phyloP scores from a whole-genome alignment of 2,329 filamentous ascomycete species.

The Colletotrichum tropicale region DNA sequence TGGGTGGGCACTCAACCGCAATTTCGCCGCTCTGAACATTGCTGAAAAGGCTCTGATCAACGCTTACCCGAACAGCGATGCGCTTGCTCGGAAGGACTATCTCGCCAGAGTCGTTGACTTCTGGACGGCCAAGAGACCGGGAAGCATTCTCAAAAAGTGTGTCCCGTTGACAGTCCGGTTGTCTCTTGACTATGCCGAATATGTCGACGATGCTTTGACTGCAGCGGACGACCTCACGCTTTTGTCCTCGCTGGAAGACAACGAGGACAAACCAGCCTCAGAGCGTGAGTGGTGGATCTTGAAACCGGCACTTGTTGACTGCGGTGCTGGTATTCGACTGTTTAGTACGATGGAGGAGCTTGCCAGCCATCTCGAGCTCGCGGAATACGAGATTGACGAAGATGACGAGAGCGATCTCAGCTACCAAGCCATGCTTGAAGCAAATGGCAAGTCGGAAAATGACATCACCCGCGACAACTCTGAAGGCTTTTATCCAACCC shows the following conservation, averaged over 20 bases:
- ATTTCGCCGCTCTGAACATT: conserved; percentile 36
- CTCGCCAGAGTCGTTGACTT: conserved; percentile 37
- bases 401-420: conserved; percentile 30
- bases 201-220: conserved; percentile 39
- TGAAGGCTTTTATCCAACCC: conserved; percentile 23
- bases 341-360: conserved; percentile 42
- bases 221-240: conserved; percentile 39
- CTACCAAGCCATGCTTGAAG: background rate
- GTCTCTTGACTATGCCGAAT: conserved; percentile 41
- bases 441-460: background rate
- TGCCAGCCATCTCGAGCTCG: conserved; percentile 37
- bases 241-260: conserved; percentile 37
- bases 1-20: conserved; percentile 36
- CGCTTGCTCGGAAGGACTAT: conserved; percentile 39
- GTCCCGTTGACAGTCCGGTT: conserved; percentile 36
- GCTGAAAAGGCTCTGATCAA: conserved; percentile 35
- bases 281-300: conserved; percentile 44
- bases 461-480: background rate
- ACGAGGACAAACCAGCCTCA: conserved; percentile 26
- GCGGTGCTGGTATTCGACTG: conserved; percentile 41
- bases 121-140: conserved; percentile 38
- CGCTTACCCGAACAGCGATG: conserved; percentile 43
- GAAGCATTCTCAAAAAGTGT: conserved; percentile 33
- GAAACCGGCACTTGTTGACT: conserved; percentile 42
- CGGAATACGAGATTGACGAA: conserved; percentile 32